A percentile compares a stretch with the other conserved stretches of the same genome.
Conservation (phyloP, 2,329 filamentous ascomycete species). For the Apiospora arundinis region DNA sequence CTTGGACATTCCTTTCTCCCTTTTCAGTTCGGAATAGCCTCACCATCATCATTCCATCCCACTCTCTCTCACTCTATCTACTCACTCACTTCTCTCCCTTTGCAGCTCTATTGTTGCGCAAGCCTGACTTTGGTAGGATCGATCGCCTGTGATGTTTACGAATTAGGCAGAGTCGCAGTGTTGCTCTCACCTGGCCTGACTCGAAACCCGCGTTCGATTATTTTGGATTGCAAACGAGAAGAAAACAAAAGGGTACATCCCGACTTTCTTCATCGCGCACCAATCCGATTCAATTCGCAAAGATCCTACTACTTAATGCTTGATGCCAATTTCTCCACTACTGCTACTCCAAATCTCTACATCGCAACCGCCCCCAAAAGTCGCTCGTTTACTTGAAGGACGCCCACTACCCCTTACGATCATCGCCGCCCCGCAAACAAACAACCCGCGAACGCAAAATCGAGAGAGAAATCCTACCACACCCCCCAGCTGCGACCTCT, state of each 20-base stretch:
- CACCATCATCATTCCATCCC: neutral
- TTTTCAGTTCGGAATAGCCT: slow-evolving; percentile 11
- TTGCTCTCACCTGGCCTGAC: slow-evolving; percentile 16
- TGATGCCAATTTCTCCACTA: slow-evolving; percentile 7
- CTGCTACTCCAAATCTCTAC: neutral
- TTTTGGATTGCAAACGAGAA: neutral
- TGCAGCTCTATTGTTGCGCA: neutral
- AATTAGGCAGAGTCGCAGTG: slow-evolving; percentile 16
- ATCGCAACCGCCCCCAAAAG: slow-evolving; percentile 4
- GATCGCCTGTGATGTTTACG: slow-evolving; percentile 10
- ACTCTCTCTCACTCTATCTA: neutral
- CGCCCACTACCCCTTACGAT: neutral
- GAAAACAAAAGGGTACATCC: neutral
- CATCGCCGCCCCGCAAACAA: slow-evolving; percentile 11
- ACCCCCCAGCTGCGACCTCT: neutral
- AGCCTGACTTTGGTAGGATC: slow-evolving; percentile 3
- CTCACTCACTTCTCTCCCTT: neutral
- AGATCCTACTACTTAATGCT: neutral
- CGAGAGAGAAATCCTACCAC: slow-evolving; percentile 1
- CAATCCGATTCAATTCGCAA: neutral
- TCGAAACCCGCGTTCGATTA: neutral
- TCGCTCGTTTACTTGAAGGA: neutral
- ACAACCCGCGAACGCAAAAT: neutral
- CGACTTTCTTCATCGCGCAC: neutral
- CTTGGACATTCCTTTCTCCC: slow-evolving; percentile 7